A percentile compares a stretch with the other conserved stretches of the same genome.
Conservation (phyloP, 768 basidiomycete genomes). For the Collybiopsis luxurians region DNA sequence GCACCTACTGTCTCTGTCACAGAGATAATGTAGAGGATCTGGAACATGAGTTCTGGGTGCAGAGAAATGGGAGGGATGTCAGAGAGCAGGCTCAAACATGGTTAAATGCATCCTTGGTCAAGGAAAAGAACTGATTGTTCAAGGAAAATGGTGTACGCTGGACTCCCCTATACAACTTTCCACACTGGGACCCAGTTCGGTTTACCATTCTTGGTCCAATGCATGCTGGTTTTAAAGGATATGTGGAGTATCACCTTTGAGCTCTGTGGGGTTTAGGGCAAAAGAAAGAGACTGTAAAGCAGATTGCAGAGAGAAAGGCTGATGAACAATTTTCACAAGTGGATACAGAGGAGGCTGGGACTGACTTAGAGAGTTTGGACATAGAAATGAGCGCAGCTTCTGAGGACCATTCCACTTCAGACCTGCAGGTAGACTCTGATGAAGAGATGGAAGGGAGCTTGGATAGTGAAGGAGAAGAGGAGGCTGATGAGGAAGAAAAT, state of each 20-base stretch:
- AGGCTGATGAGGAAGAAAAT: background rate
- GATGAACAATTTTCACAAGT: slow-evolving; percentile 16
- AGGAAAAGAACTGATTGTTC: too few relatives aligned
- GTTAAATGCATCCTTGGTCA: slow-evolving; percentile 12
- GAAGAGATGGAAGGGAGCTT: background rate
- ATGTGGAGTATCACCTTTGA: slow-evolving; percentile 12
- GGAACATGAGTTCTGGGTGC: slow-evolving; percentile 14
- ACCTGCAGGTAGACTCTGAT: background rate
- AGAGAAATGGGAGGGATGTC: slow-evolving; percentile 8
- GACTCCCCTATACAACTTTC: slow-evolving; percentile 13
- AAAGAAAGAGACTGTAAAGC: background rate
- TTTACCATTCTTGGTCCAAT: slow-evolving; percentile 16
- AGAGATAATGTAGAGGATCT: slow-evolving; percentile 10
- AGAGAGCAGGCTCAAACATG: slow-evolving; percentile 10
- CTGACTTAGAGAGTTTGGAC: background rate
- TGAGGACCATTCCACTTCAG: background rate
- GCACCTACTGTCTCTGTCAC: slow-evolving; percentile 15
- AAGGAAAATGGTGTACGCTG: slow-evolving; percentile 11
- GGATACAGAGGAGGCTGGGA: slow-evolving; percentile 1
- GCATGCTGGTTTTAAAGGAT: slow-evolving; percentile 18
- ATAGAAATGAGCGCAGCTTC: background rate
- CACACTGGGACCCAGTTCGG: slow-evolving; percentile 16
- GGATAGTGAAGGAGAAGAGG: background rate
- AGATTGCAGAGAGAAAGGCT: slow-evolving; percentile 4
- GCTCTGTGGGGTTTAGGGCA: slow-evolving; percentile 15